Conservation (phyloP, 1,139 yeast genomes). For the Yamadazyma mexicana region DNA sequence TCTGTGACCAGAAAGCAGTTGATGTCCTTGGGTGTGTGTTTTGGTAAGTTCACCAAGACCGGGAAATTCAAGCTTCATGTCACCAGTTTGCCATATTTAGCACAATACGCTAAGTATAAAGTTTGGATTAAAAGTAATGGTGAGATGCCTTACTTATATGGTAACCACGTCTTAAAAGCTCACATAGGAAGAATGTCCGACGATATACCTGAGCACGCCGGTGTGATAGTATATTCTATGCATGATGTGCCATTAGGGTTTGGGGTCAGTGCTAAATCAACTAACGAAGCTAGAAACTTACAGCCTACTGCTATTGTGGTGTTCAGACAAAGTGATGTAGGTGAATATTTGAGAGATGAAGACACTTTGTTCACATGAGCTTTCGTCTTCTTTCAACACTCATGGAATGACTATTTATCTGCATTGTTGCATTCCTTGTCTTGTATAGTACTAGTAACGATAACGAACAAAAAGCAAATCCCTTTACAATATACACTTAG, state of each 20-base stretch:
- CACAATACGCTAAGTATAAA: conserved; percentile 89
- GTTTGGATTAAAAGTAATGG: conserved; percentile 97
- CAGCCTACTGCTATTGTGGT: conserved; percentile 95
- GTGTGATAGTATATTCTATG: conserved; percentile 90
- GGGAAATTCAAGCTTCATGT: conserved; percentile 95
- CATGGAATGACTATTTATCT: not conserved
- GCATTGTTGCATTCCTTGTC: conserved; percentile 1
- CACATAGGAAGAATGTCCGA: conserved; percentile 96
- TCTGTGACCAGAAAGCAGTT: conserved; percentile 84
- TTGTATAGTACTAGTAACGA: conserved; percentile 1
- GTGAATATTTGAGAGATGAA: conserved; percentile 97
- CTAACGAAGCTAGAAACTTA: conserved; percentile 82
- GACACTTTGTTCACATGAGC: conserved; percentile 83
- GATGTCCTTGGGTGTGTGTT: conserved; percentile 90
- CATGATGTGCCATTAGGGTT: conserved; percentile 91
- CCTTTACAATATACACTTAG: conserved; percentile 1
- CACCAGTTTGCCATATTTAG: conserved; percentile 80
- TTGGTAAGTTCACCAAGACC: conserved; percentile 96
- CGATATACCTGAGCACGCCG: conserved; percentile 97
- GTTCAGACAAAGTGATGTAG: conserved; percentile 96
- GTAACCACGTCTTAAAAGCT: conserved; percentile 95
- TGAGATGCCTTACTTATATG: conserved; percentile 97
- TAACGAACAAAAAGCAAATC: conserved; percentile 2
- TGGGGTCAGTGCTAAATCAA: conserved; percentile 91
- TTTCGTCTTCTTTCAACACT: not conserved